A percentile compares a stretch with the other conserved stretches of the same genome.
These are phyloP conservation scores for Chalciporus sphaerocephalus DNA, from an alignment of 768 basidiomycete species.

Conservation along the genomic window DNA sequence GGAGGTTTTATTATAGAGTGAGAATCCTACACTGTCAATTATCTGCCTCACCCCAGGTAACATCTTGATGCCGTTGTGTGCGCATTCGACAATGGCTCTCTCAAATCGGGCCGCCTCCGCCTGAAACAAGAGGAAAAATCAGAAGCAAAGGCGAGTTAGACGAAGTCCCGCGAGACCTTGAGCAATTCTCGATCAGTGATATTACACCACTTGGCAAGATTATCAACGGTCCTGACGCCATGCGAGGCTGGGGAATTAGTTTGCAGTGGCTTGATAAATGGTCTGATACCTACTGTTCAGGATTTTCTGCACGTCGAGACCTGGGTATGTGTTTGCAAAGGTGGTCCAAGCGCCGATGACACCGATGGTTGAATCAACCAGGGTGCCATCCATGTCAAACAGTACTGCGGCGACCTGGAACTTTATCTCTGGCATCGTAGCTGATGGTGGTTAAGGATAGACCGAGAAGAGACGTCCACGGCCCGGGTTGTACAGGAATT, in stretches of 20 bases:
- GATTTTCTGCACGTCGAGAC: slow-evolving; percentile 56
- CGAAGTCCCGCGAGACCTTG: slow-evolving; percentile 42
- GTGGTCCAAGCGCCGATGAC: slow-evolving; percentile 79
- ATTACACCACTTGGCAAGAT: slow-evolving; percentile 66
- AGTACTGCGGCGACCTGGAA: slow-evolving; percentile 43
- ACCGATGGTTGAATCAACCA: slow-evolving; percentile 78
- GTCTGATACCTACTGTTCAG: slow-evolving; percentile 50
- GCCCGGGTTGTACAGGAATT: neutral
- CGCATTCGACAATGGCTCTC: slow-evolving; percentile 63
- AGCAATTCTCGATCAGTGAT: slow-evolving; percentile 65
- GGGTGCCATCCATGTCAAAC: slow-evolving; percentile 83
- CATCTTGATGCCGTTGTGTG: slow-evolving; percentile 56
- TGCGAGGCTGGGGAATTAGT: slow-evolving; percentile 52
- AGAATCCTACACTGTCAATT: slow-evolving; percentile 47
- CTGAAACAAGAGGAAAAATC: slow-evolving; percentile 32
- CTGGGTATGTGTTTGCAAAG: slow-evolving; percentile 69
- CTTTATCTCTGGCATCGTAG: slow-evolving; percentile 32
- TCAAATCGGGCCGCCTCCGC: slow-evolving; percentile 77
- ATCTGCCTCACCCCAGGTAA: slow-evolving; percentile 68
- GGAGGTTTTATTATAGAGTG: neutral
- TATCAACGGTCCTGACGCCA: slow-evolving; percentile 81
- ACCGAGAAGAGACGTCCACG: neutral
- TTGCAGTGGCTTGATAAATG: neutral
- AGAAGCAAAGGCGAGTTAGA: neutral
- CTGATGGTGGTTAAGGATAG: neutral